phyloP scores from a whole-genome alignment of 805 yeast species.

The Kodamaea leandrae region DNA sequence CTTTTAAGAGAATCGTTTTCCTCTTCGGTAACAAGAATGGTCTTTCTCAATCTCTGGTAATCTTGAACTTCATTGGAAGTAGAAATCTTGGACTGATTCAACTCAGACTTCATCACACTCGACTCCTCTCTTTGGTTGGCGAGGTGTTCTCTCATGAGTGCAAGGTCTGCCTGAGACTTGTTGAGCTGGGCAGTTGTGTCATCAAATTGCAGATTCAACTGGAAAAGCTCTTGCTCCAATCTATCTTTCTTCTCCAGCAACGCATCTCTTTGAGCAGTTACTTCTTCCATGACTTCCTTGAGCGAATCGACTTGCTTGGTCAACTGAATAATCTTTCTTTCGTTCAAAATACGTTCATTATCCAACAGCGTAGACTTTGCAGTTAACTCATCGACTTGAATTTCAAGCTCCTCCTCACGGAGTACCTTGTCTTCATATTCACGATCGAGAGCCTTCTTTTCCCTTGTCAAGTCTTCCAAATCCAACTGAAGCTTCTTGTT shows the following conservation, averaged over 20 bases:
- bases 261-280: conserved; percentile 61
- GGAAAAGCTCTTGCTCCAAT: conserved; percentile 30
- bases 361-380: conserved; percentile 30
- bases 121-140: conserved; percentile 33
- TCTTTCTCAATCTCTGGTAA: conserved; percentile 42
- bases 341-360: conserved; percentile 34
- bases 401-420: conserved; percentile 41
- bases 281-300: conserved; percentile 57
- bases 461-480: conserved; percentile 44
- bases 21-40: conserved; percentile 55
- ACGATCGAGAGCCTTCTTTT: conserved; percentile 25
- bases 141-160: conserved; percentile 34
- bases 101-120: conserved; percentile 32
- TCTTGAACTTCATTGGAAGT: conserved; percentile 30
- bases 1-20: conserved; percentile 65
- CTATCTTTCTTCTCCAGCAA: conserved; percentile 41
- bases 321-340: conserved; percentile 34
- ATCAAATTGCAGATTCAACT: conserved; percentile 26
- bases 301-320: conserved; percentile 54
- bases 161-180: conserved; percentile 26
- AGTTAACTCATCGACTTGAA: conserved; percentile 23
- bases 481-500: conserved; percentile 60
- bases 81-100: conserved; percentile 29
- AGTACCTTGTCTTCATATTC: conserved; percentile 38
- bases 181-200: conserved; percentile 22